These are phyloP conservation scores for Penicillium coprophilum DNA, from an alignment of 495 filamentous ascomycete species.

Conservation along the genomic window DNA sequence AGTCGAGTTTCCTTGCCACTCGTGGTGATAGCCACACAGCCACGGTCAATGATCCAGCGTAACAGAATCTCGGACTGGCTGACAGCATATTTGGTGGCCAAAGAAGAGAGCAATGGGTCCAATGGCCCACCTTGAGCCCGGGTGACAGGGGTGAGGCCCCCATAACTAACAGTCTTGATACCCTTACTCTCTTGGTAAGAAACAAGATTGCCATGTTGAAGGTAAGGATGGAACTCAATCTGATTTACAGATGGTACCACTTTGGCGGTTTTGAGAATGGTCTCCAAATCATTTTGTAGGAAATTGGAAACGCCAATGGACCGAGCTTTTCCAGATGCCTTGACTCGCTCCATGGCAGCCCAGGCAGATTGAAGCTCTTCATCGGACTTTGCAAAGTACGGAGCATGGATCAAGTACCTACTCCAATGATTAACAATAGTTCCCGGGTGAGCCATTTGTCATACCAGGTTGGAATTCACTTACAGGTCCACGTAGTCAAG, in stretches of 20 bases:
- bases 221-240: conserved; percentile 86
- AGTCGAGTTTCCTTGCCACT: conserved; percentile 70
- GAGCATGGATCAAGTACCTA: conserved; percentile 76
- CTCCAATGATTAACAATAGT: background rate
- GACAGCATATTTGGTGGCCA: conserved; percentile 80
- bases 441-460: background rate
- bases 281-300: conserved; percentile 64
- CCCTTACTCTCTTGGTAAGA: conserved; percentile 61
- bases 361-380: conserved; percentile 67
- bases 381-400: conserved; percentile 64
- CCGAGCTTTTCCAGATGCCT: conserved; percentile 64
- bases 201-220: conserved; percentile 71
- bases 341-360: conserved; percentile 74
- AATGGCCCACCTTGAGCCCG: conserved; percentile 68
- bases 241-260: conserved; percentile 74
- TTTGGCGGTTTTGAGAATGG: conserved; percentile 63
- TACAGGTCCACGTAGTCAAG: conserved; percentile 80
- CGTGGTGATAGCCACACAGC: conserved; percentile 74
- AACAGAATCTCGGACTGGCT: conserved; percentile 65
- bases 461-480: conserved; percentile 9
- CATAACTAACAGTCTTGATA: conserved; percentile 72
- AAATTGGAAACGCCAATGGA: conserved; percentile 88
- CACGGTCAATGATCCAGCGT: conserved; percentile 80
- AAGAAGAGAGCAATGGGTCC: conserved; percentile 55
- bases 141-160: conserved; percentile 62